phyloP scores from a whole-genome alignment of 805 yeast genomes.

The Nakazawaea peltata region DNA sequence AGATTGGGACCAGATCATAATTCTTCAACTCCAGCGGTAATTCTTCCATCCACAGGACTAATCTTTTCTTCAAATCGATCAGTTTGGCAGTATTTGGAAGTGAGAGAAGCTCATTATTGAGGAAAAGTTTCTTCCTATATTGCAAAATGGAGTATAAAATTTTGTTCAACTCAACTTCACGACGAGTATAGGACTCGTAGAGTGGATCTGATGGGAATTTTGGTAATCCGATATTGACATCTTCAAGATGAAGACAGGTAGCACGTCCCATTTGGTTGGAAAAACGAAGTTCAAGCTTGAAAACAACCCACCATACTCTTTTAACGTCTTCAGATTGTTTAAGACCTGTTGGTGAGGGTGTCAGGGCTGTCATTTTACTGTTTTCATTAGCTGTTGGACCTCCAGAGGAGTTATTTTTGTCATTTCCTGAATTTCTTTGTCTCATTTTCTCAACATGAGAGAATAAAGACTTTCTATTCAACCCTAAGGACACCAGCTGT shows the following conservation, averaged over 20 bases:
- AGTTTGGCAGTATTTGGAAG: slow-evolving; percentile 8
- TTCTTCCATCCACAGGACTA: slow-evolving; percentile 5
- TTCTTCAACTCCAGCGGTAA: not conserved
- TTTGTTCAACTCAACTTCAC: slow-evolving; percentile 8
- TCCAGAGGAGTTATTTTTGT: not conserved
- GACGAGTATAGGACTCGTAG: slow-evolving; percentile 1
- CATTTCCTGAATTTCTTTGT: too few relatives aligned
- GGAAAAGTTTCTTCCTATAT: slow-evolving; percentile 8
- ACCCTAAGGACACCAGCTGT: slow-evolving; percentile 14
- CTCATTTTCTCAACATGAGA: slow-evolving; percentile 1
- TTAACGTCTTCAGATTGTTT: slow-evolving; percentile 5
- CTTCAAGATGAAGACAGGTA: slow-evolving; percentile 8
- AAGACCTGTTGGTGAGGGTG: too few relatives aligned
- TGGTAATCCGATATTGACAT: slow-evolving; percentile 7
- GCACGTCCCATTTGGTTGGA: slow-evolving; percentile 11
- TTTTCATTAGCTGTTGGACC: too few relatives aligned
- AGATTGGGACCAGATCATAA: slow-evolving; percentile 3
- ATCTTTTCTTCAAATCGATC: slow-evolving; percentile 6
- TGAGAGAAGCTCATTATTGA: slow-evolving; percentile 7
- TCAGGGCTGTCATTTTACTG: not conserved
- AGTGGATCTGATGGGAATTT: slow-evolving; percentile 1
- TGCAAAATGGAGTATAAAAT: slow-evolving; percentile 8
- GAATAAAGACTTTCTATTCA: slow-evolving; percentile 11
- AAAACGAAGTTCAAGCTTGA: slow-evolving; percentile 7
- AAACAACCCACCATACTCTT: slow-evolving; percentile 10